Conservation (phyloP, 208 protist species). For the Trypanosoma brucei region DNA sequence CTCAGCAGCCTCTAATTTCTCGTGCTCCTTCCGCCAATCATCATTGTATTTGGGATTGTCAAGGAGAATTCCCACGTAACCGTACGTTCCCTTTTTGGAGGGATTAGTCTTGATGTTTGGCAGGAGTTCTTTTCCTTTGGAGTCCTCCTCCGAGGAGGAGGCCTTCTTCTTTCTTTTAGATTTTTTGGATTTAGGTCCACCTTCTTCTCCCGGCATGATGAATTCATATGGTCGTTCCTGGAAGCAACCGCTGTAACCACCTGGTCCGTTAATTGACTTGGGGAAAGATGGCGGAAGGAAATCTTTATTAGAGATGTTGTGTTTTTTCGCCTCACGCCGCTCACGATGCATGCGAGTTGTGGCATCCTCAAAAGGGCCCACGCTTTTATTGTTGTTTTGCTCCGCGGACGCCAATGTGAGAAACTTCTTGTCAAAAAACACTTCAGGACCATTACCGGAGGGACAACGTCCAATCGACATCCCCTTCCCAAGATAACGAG, state of each 20-base stretch:
- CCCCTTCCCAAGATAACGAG: constrained; percentile 73
- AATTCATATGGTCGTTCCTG: constrained; percentile 70
- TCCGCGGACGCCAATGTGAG: constrained; percentile 72
- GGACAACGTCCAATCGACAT: constrained; percentile 41
- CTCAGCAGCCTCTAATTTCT: constrained; percentile 23
- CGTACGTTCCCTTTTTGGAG: constrained; percentile 82
- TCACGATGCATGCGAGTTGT: constrained; percentile 22
- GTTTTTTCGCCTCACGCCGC: constrained; percentile 27
- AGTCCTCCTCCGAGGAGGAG: constrained; percentile 7
- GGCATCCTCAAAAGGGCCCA: constrained; percentile 40
- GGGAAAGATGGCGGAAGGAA: constrained; percentile 73
- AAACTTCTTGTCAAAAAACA: constrained; percentile 71
- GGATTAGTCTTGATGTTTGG: constrained; percentile 81
- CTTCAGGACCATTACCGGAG: constrained; percentile 44
- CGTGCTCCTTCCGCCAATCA: constrained; percentile 33
- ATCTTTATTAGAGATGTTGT: constrained; percentile 54
- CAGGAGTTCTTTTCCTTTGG: constrained; percentile 25
- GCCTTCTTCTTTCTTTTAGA: constrained; percentile 17
- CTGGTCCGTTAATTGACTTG: constrained; percentile 68
- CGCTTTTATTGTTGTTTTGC: constrained; percentile 63
- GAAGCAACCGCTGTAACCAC: constrained; percentile 84
- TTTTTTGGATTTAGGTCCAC: constrained; percentile 33
- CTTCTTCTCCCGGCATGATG: constrained; percentile 61
- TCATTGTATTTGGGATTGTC: constrained; percentile 63
- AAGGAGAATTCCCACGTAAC: constrained; percentile 59